phyloP scores from a whole-genome alignment of 148 eudicot species.

The Camellia lanceoleosa region DNA sequence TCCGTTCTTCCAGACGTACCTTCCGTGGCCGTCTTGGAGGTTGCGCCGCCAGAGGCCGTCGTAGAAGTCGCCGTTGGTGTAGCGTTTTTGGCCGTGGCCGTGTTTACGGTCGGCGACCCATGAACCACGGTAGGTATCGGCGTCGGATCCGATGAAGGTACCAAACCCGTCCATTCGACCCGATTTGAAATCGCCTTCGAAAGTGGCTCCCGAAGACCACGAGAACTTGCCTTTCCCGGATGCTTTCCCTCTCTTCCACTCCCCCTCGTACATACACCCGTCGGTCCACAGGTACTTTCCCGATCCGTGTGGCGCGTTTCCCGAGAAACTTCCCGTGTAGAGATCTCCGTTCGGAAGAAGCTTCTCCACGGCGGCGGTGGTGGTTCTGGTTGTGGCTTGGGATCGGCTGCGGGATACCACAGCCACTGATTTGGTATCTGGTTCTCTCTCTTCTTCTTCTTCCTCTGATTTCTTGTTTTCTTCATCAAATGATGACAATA shows the following conservation, averaged over 20 bases:
- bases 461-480: not conserved
- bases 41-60: constrained; percentile 64
- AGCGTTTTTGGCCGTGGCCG: constrained; percentile 63
- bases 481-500: not conserved
- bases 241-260: constrained; percentile 89
- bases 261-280: constrained; percentile 96
- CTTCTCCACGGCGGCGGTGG: constrained; percentile 30
- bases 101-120: constrained; percentile 67
- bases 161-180: constrained; percentile 92
- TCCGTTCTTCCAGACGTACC: constrained; percentile 74
- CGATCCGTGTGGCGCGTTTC: constrained; percentile 60
- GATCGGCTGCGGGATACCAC: constrained; percentile 43
- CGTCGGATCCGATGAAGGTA: constrained; percentile 62
- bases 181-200: constrained; percentile 72
- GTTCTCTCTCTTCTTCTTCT: not conserved
- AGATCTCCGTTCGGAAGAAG: constrained; percentile 80
- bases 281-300: constrained; percentile 92
- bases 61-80: constrained; percentile 72
- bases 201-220: constrained; percentile 90
- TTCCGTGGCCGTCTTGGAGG: constrained; percentile 69
- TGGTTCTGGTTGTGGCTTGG: constrained; percentile 35
- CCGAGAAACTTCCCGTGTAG: constrained; percentile 67
- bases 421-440: constrained; percentile 9
- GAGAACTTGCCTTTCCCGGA: constrained; percentile 83
- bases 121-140: constrained; percentile 62